Base-by-base conservation (phyloP, 805 yeast species). In the Kuraishia ogatae region DNA sequence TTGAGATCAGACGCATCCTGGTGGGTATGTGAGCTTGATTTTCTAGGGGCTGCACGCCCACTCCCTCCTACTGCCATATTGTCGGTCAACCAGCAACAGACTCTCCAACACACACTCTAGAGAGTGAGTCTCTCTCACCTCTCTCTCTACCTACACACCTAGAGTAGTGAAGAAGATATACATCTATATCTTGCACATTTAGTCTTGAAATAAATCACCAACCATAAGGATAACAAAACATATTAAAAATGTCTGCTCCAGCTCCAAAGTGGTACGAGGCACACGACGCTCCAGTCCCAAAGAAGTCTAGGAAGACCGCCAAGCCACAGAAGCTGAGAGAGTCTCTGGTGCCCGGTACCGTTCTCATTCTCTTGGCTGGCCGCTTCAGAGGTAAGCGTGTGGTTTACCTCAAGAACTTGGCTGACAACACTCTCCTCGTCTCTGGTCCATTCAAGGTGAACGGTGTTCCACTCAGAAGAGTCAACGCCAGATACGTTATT, bases 301-400 rank as follows among this genome's bases (percentile, higher is more conserved):
- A 87, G 83, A 83, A 82, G 79, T 76, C 89, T 74, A 89, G 97
- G 87, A 89, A 92, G 88, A 74, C 91, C 70, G 82, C 82, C 69
- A 89, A 90, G 75, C 96, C 97, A 72, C 96, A 90, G 79, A 87
- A 87, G 80, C 83, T 94, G 77, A 92, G 99, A 80, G 82, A 96
- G 71, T 89, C 97, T 62, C 82, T 93, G 72, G 96, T 88, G 66
- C 97, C 97, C 78, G 99, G 99, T 77, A 88, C 97, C 72, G 97
- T 93, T 67, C 83, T 94, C 75, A 93, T 93, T 78, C 81, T 93
- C 76, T 85, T 93, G 75, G 97, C 98, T 71, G 99, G 99, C 76
- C 90, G 97, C 80, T 93, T 91, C 96, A 89, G 99, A 81, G 99
- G 99, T 78, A 94, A 93, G 89, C 92, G 98, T 82, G 99, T 94